These are phyloP conservation scores for Barnettozyma vustinii DNA, from an alignment of 805 yeast species.

Conservation along the genomic window DNA sequence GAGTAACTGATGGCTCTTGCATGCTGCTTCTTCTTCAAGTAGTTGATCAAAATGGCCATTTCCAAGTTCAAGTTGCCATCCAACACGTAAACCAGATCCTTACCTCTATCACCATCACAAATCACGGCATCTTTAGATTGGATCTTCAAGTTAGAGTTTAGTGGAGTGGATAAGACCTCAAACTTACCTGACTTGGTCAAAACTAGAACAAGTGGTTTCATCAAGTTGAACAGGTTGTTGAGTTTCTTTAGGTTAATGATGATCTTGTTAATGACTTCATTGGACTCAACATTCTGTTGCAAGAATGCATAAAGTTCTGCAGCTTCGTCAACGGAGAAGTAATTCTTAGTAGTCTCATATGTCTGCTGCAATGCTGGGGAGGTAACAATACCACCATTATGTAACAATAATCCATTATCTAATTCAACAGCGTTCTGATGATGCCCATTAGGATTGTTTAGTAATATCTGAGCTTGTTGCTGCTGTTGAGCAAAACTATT, in stretches of 20 bases:
- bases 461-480: conserved; percentile 11
- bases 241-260: conserved; percentile 23
- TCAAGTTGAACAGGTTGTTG: conserved; percentile 20
- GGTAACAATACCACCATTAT: conserved; percentile 51
- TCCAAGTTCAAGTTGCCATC: conserved; percentile 60
- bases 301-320: conserved; percentile 34
- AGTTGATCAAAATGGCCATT: conserved; percentile 66
- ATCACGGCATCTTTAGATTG: conserved; percentile 62
- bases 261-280: conserved; percentile 25
- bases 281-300: conserved; percentile 27
- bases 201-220: conserved; percentile 38
- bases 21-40: conserved; percentile 69
- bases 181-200: conserved; percentile 60
- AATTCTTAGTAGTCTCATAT: conserved; percentile 44
- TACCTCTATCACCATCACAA: conserved; percentile 82
- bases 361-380: conserved; percentile 49
- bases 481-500: conserved; percentile 8
- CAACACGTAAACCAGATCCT: conserved; percentile 67
- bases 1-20: conserved; percentile 38
- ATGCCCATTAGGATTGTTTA: neutral
- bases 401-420: conserved; percentile 59
- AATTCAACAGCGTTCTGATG: conserved; percentile 27
- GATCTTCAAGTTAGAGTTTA: conserved; percentile 54
- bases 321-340: conserved; percentile 47
- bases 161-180: conserved; percentile 65